Evolutionary conservation across 805 yeast species (phyloP), one percentile per base, ranked within the genome.

Genomic region (Candida namnaoensis): DNA sequence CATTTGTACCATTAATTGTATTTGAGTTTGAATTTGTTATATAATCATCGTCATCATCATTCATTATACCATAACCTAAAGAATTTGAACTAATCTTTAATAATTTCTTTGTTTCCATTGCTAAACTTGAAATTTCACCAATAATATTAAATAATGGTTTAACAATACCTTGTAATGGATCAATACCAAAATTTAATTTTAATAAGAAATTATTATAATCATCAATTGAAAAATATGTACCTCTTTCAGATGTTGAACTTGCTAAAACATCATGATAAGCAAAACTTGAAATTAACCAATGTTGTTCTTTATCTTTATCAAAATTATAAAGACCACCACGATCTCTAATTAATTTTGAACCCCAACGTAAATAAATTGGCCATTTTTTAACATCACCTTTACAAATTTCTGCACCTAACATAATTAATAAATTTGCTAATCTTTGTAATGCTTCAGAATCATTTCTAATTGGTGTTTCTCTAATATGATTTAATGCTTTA

Each of bases 331-430:
- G 59, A 0, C 91, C 91, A 12, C 90, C 91, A 45, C 78, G 71
- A 41, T 66, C 57, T 42, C 68, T 64, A 34, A 86, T 72, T 26
- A 85, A 62, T 43, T 73, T 72, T 37, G 86, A 80, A 2, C 88
- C 88, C 70, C 78, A 71, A 35, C 71, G 69, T 43, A 86, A 64
- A 51, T 80, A 76, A 26, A 74, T 67, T 3, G 82, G 73, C 95
- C 95, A 86, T 53, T 79, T 76, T 33, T 70, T 70, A 32, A 83
- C 87, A 57, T 86, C 95, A 7, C 95, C 95, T 47, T 78, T 73
- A 60, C 91, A 85, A 41, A 86, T 82, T 53, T 84, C 88, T 1
- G 86, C 90, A n/a, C 83, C 87, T 48, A 84, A 75, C 39, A 85
- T 65, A 40, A 86, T 75, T 46, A 85, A 60, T 41, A 82, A 65